Conservation (phyloP, 2,329 filamentous ascomycete genomes). For the Pyricularia pennisetigena region DNA sequence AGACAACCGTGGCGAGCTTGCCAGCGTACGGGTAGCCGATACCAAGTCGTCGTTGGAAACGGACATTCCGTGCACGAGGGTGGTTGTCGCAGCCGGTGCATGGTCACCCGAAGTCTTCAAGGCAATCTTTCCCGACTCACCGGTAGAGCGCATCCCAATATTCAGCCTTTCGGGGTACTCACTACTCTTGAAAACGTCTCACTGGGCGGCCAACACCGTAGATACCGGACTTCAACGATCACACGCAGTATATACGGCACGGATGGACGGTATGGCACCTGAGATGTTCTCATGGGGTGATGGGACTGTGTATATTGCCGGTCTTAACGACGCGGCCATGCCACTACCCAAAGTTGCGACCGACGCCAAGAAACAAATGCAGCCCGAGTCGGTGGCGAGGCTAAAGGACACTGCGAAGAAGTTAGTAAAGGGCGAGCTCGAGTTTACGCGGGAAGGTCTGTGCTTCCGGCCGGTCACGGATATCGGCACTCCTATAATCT, state of each 20-base stretch:
- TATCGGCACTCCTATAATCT: constrained; percentile 54
- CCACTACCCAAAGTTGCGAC: constrained; percentile 49
- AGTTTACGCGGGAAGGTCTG: constrained; percentile 52
- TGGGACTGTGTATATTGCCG: constrained; percentile 64
- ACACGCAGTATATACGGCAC: constrained; percentile 60
- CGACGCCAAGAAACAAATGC: constrained; percentile 33
- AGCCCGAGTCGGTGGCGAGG: constrained; percentile 30
- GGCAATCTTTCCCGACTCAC: constrained; percentile 50
- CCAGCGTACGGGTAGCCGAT: constrained; percentile 39
- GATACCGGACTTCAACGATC: constrained; percentile 28
- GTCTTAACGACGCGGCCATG: constrained; percentile 53
- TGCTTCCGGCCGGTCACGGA: constrained; percentile 65
- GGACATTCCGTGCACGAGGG: constrained; percentile 50
- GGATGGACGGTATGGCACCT: constrained; percentile 46
- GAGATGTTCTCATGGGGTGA: constrained; percentile 61
- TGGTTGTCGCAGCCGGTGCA: constrained; percentile 59
- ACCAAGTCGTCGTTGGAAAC: constrained; percentile 31
- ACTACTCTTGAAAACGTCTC: constrained; percentile 53
- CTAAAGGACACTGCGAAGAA: constrained; percentile 37
- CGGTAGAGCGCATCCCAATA: constrained; percentile 40
- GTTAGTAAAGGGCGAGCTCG: constrained; percentile 44
- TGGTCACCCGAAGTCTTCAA: constrained; percentile 62
- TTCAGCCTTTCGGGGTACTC: constrained; percentile 61
- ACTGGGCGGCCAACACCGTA: constrained; percentile 36
- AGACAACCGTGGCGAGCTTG: constrained; percentile 39